A percentile compares a stretch with the other conserved stretches of the same genome.
These are phyloP conservation scores for Dichomitus squalens DNA, from an alignment of 1,284 basidiomycete species.

Conservation along the genomic window DNA sequence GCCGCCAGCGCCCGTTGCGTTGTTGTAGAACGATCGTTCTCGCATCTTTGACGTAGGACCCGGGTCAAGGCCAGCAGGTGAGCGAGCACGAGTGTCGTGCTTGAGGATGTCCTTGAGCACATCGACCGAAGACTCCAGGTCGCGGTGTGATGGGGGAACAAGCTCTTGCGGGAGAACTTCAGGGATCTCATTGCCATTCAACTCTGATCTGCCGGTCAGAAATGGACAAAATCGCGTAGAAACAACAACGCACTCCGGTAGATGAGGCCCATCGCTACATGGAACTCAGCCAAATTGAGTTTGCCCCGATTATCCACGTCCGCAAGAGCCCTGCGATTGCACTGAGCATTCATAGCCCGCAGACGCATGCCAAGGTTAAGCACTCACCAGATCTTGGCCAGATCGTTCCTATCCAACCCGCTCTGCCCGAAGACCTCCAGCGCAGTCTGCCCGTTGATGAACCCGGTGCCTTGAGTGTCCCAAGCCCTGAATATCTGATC, in stretches of 20 bases:
- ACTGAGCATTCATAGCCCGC: background rate
- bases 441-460: constrained; percentile 87
- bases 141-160: constrained; percentile 89
- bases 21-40: constrained; percentile 70
- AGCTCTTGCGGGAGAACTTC: constrained; percentile 88
- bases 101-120: constrained; percentile 91
- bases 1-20: constrained; percentile 54
- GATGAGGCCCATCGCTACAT: constrained; percentile 98
- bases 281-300: constrained; percentile 95
- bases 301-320: constrained; percentile 92
- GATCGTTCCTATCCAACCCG: constrained; percentile 86
- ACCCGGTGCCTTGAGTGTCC: constrained; percentile 85
- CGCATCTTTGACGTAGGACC: constrained; percentile 62
- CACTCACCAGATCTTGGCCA: constrained; percentile 90
- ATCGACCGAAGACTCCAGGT: constrained; percentile 91
- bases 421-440: constrained; percentile 95
- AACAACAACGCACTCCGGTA: constrained; percentile 76
- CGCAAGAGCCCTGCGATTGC: constrained; percentile 72
- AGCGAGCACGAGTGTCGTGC: constrained; percentile 74
- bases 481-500: constrained; percentile 97
- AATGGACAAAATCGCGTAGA: background rate
- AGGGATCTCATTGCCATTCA: constrained; percentile 93
- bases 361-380: background rate
- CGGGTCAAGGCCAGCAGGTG: constrained; percentile 50
- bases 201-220: constrained; percentile 47